A percentile compares a stretch with the other conserved stretches of the same genome.
Evolutionary conservation across 179 eudicot species (phyloP).

Genomic region (Spergularia azorica): DNA sequence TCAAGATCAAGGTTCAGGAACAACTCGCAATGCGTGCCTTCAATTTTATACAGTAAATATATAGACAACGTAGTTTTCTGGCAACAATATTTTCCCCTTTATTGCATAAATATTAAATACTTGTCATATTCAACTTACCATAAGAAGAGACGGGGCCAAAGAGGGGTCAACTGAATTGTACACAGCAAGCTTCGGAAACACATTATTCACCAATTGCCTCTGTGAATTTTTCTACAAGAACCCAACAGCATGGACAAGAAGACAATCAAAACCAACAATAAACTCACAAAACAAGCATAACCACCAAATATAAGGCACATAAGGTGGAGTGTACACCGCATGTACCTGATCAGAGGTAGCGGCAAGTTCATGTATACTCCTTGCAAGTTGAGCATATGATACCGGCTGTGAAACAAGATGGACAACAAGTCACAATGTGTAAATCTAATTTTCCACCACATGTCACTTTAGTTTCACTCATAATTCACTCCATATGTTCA

Average conservation of each 20-base stretch:
- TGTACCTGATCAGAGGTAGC: slow-evolving; percentile 93
- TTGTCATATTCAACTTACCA: slow-evolving; percentile 50
- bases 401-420: slow-evolving; percentile 62
- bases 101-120: neutral
- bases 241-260: neutral
- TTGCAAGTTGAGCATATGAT: slow-evolving; percentile 97
- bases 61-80: neutral
- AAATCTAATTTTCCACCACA: neutral
- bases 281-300: slow-evolving; percentile 4
- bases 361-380: slow-evolving; percentile 97
- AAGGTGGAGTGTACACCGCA: neutral
- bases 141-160: slow-evolving; percentile 94
- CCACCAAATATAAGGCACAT: neutral
- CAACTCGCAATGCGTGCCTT: neutral
- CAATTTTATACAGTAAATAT: neutral
- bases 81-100: too few species aligned
- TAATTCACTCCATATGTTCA: too few species aligned
- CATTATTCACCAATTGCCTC: slow-evolving; percentile 88
- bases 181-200: slow-evolving; percentile 97
- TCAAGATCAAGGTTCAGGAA: neutral
- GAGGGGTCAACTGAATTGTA: slow-evolving; percentile 99
- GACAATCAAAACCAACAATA: slow-evolving; percentile 10
- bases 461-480: too few species aligned
- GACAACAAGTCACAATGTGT: neutral
- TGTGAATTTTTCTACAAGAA: slow-evolving; percentile 83